A percentile compares a stretch with the other conserved stretches of the same genome.
These are phyloP conservation scores for Cladosporium velox DNA, from an alignment of 2,329 filamentous ascomycete species.

Conservation along the genomic window DNA sequence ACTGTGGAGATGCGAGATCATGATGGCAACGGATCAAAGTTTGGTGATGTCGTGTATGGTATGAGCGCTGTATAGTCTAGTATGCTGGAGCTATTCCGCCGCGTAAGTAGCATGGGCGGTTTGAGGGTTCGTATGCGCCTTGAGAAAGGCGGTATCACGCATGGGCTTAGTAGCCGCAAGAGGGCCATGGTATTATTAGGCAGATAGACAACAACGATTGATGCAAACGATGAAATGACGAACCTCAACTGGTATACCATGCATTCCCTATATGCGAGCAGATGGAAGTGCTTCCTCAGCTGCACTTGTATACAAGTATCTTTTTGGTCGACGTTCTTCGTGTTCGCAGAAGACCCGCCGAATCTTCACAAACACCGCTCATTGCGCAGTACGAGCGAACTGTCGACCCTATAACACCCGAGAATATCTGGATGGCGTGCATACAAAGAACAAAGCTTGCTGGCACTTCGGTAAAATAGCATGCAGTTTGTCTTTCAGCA, in stretches of 20 bases:
- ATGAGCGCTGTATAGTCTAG: not conserved
- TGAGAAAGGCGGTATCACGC: not conserved
- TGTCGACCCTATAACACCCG: not conserved
- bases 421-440: not conserved
- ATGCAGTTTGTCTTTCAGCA: not conserved
- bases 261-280: too few species aligned
- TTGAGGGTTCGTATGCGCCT: not conserved
- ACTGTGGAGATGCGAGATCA: not conserved
- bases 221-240: too few species aligned
- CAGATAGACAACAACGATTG: too few species aligned
- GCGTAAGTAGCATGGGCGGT: not conserved
- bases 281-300: too few species aligned
- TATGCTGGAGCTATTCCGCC: not conserved
- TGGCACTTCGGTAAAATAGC: slow-evolving; percentile 10
- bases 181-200: not conserved
- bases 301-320: not conserved
- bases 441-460: slow-evolving; percentile 9
- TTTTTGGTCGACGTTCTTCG: not conserved
- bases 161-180: not conserved
- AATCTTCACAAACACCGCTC: not conserved
- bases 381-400: not conserved
- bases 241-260: too few species aligned
- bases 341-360: not conserved
- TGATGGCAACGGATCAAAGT: not conserved
- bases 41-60: not conserved